Conservation (phyloP, 2,329 filamentous ascomycete species). For the Beauveria sp. region DNA sequence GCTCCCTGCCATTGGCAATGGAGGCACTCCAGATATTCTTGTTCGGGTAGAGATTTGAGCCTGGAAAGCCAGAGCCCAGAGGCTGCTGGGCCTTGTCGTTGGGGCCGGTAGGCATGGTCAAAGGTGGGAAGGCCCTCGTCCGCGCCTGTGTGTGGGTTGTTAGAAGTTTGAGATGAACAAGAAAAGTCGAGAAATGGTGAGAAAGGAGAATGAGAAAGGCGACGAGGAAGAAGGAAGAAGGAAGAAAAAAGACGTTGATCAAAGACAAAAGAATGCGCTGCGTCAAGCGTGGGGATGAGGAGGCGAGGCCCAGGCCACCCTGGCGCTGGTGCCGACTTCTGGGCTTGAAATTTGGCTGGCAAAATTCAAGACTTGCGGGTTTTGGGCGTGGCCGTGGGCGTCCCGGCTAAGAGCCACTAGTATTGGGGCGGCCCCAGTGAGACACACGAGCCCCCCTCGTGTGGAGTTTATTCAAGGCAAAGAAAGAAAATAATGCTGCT, state of each 20-base stretch:
- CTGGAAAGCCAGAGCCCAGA: constrained; percentile 32
- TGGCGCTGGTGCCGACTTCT: neutral
- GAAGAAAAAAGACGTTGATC: neutral
- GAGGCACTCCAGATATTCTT: constrained; percentile 34
- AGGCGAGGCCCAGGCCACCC: neutral
- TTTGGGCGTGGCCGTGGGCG: constrained; percentile 9
- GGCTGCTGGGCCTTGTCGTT: constrained; percentile 27
- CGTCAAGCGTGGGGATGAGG: constrained; percentile 2
- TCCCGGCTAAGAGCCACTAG: constrained; percentile 5
- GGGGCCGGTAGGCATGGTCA: constrained; percentile 28
- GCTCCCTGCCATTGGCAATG: constrained; percentile 33
- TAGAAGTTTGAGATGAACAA: neutral
- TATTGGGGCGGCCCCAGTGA: neutral
- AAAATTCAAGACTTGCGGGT: constrained; percentile 12
- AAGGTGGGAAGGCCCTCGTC: constrained; percentile 31
- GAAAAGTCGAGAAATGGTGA: constrained; percentile 8
- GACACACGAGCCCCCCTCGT: constrained; percentile 8
- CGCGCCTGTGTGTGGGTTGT: constrained; percentile 22
- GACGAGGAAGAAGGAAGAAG: constrained; percentile 1
- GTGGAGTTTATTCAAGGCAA: neutral
- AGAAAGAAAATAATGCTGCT: neutral
- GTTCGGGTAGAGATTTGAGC: constrained; percentile 29
- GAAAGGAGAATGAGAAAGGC: neutral
- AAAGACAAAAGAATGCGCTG: constrained; percentile 12
- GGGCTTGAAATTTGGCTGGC: neutral